phyloP scores from a whole-genome alignment of 805 yeast genomes.

The Wickerhamiella musiphila region DNA sequence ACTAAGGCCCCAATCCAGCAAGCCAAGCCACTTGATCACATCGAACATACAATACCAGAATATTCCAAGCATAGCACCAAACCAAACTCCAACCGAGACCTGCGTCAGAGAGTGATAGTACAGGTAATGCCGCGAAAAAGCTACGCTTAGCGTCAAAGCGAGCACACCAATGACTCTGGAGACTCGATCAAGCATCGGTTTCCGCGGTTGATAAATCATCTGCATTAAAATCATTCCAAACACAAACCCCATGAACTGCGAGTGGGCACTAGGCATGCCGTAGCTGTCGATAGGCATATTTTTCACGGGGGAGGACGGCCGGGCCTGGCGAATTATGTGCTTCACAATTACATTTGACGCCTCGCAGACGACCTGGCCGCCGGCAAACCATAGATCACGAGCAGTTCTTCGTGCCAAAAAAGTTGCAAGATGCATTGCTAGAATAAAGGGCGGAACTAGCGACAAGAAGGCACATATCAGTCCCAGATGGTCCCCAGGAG shows the following conservation, averaged over 20 bases:
- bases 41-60: constrained; percentile 36
- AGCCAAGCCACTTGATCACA: constrained; percentile 45
- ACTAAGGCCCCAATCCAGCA: constrained; percentile 44
- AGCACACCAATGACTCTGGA: constrained; percentile 14
- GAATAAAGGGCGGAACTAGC: constrained; percentile 58
- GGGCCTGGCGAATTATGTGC: constrained; percentile 42
- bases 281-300: constrained; percentile 34
- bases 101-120: constrained; percentile 62
- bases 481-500: constrained; percentile 46
- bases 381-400: constrained; percentile 68
- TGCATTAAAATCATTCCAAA: constrained; percentile 23
- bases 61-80: constrained; percentile 47
- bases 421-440: constrained; percentile 72
- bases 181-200: constrained; percentile 9
- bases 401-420: constrained; percentile 66
- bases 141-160: constrained; percentile 28
- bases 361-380: constrained; percentile 74
- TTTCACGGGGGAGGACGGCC: constrained; percentile 34
- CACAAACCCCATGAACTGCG: constrained; percentile 87
- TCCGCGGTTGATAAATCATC: constrained; percentile 11
- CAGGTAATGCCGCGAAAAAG: constrained; percentile 57
- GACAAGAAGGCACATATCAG: constrained; percentile 53
- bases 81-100: constrained; percentile 49
- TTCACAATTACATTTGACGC: constrained; percentile 52
- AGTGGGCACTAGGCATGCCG: constrained; percentile 97